phyloP scores from a whole-genome alignment of 371 early-diverging fungal genomes.

The Mucor racemosus region DNA sequence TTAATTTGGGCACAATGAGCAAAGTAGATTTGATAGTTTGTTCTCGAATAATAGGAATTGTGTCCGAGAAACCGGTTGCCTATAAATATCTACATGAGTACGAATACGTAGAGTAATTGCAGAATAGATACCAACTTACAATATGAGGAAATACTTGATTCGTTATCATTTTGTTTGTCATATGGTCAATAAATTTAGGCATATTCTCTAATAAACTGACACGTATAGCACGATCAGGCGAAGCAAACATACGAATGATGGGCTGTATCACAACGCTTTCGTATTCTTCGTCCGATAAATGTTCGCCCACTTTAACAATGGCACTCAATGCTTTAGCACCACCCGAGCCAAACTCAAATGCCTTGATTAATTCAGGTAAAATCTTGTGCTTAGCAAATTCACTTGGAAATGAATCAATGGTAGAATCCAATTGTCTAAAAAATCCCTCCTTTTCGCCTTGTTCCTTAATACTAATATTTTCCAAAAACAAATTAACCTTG shows the following conservation, averaged over 20 bases:
- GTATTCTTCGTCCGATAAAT: conserved; percentile 76
- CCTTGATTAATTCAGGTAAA: conserved; percentile 87
- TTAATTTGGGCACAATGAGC: conserved; percentile 72
- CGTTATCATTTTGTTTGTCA: conserved; percentile 71
- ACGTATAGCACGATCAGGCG: conserved; percentile 89
- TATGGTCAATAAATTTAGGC: conserved; percentile 70
- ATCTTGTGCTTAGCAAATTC: conserved; percentile 87
- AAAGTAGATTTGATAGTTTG: conserved; percentile 87
- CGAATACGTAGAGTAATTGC: background rate
- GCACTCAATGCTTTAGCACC: conserved; percentile 85
- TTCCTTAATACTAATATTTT: conserved; percentile 89
- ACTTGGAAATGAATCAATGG: conserved; percentile 77
- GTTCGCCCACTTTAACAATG: conserved; percentile 84
- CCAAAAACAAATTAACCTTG: conserved; percentile 78
- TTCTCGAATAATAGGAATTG: conserved; percentile 89
- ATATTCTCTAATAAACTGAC: conserved; percentile 85
- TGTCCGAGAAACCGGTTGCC: conserved; percentile 90
- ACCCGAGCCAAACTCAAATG: conserved; percentile 92
- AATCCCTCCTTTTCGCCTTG: conserved; percentile 80
- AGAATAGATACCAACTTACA: conserved; percentile 44
- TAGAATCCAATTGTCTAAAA: conserved; percentile 63
- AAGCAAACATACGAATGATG: conserved; percentile 85
- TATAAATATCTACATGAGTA: conserved; percentile 15
- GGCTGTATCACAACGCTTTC: conserved; percentile 70
- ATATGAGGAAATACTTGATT: conserved; percentile 90